A percentile compares a stretch with the other conserved stretches of the same genome.
phyloP scores from a whole-genome alignment of 768 basidiomycete species.

The Mrakia gelida region DNA sequence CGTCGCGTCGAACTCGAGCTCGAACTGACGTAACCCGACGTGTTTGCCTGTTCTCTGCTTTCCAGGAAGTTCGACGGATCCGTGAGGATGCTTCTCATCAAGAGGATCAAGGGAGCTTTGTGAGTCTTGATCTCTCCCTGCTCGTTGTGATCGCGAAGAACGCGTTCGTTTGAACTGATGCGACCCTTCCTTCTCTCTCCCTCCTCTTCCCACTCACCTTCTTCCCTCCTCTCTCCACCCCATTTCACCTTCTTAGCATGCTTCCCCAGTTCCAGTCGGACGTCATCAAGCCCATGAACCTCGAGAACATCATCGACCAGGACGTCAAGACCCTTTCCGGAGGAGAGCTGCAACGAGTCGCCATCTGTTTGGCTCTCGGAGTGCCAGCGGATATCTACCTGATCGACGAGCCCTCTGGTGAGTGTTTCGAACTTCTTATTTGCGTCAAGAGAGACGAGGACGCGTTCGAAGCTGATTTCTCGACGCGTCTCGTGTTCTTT shows the following conservation, averaged over 20 bases:
- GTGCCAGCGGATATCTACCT: constrained; percentile 70
- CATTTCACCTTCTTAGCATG: neutral
- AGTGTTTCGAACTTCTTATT: neutral
- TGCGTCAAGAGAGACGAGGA: neutral
- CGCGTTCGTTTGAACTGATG: neutral
- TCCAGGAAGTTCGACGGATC: constrained; percentile 80
- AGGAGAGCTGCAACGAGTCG: constrained; percentile 96
- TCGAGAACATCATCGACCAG: constrained; percentile 94
- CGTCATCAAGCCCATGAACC: constrained; percentile 93
- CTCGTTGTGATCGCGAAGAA: neutral
- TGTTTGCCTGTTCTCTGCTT: neutral
- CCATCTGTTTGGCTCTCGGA: constrained; percentile 90
- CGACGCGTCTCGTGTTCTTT: neutral
- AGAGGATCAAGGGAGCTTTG: constrained; percentile 88
- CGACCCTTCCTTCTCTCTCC: neutral
- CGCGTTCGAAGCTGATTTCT: neutral
- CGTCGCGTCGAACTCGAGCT: neutral
- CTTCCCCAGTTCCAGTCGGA: constrained; percentile 97
- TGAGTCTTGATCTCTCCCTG: neutral
- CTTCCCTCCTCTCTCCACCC: neutral
- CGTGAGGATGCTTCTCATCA: constrained; percentile 90
- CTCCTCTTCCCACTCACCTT: neutral
- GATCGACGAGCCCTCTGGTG: constrained; percentile 76
- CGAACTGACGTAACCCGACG: neutral
- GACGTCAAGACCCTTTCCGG: constrained; percentile 97